Evolutionary conservation across 2,329 filamentous ascomycete species (phyloP), one percentile per base, ranked within the genome.

Genomic region (Hypomyces perniciosus): DNA sequence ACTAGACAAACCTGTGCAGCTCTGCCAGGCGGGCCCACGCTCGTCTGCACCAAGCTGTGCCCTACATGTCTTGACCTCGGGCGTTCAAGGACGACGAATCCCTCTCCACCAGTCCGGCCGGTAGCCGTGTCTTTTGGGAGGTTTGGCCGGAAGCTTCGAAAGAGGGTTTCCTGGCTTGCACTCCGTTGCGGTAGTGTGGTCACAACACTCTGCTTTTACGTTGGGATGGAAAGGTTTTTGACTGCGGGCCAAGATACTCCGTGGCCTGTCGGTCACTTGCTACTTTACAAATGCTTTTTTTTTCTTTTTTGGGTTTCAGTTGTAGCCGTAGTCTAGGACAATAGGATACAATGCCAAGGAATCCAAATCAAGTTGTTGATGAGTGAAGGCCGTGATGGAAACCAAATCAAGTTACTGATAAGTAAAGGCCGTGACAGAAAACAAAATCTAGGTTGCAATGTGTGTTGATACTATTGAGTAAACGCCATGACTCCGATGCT

Each of bases 191-290:
- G 50, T 44, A 13, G 31, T 44, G 51, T 42, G 44, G 46, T 46
- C 44, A 29, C 27, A 37, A 29, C 35, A 37, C 20, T 48, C 44
- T 54, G 54, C 48, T 55, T 46, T 48, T 45, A 56, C 53, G 43
- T 53, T 52, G 55, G 56, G 55, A 60, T 52, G 13, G 34, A 49
- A n/a, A 53, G 57, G 58, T 57, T 57, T 53, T 55, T 44, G 60
- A 58, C 61, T 68, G 63, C 59, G 61, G 61, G 61, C 65, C 62
- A 63, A 61, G 56, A 57, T 57, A 50, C 37, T 49, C 51, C 44
- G 60, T 53, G 64, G 60, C 61, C 65, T 69, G 65, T 62, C 64
- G 56, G 65, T 66, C 63, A 54, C 57, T 68, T 59, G 59, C 62
- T 68, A 55, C 44, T 27, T 35, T 58, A 56, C 33, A 41, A 20